A percentile compares a stretch with the other conserved stretches of the same genome.
Conservation (phyloP, 352 stramenopile species). For the Globisporangium nunn region DNA sequence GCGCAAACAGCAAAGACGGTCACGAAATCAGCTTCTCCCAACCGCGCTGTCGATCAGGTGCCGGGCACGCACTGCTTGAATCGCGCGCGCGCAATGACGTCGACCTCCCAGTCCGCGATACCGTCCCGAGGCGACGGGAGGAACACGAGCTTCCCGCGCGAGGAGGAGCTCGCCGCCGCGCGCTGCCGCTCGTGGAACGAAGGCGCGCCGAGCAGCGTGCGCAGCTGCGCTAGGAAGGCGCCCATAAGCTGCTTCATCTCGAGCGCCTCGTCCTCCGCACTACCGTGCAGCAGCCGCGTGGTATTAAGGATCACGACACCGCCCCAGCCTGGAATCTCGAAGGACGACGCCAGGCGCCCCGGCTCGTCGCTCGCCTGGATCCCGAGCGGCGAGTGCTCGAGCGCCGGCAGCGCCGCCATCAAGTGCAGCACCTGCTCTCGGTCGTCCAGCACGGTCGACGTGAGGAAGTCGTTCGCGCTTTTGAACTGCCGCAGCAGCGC, state of each 20-base stretch:
- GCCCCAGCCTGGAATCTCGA: constrained; percentile 68
- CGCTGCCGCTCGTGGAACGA: constrained; percentile 39
- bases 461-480: constrained; percentile 66
- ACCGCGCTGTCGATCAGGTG: too few relatives aligned
- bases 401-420: constrained; percentile 54
- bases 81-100: constrained; percentile 36
- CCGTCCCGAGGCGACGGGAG: constrained; percentile 41
- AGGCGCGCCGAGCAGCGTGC: constrained; percentile 48
- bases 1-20: too few relatives aligned
- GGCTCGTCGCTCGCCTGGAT: constrained; percentile 26
- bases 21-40: too few relatives aligned
- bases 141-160: constrained; percentile 23
- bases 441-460: constrained; percentile 55
- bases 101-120: constrained; percentile 70
- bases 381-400: constrained; percentile 39
- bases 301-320: constrained; percentile 54
- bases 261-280: not conserved
- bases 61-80: constrained; percentile 29
- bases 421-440: constrained; percentile 74
- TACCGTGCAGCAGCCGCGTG: constrained; percentile 3
- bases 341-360: constrained; percentile 31
- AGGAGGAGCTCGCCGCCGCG: constrained; percentile 9
- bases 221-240: constrained; percentile 60
- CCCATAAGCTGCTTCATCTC: constrained; percentile 57
- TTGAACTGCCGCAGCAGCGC: constrained; percentile 45